Evolutionary conservation across 768 basidiomycete genomes (phyloP).

Genomic region (Leccinum imitatum): DNA sequence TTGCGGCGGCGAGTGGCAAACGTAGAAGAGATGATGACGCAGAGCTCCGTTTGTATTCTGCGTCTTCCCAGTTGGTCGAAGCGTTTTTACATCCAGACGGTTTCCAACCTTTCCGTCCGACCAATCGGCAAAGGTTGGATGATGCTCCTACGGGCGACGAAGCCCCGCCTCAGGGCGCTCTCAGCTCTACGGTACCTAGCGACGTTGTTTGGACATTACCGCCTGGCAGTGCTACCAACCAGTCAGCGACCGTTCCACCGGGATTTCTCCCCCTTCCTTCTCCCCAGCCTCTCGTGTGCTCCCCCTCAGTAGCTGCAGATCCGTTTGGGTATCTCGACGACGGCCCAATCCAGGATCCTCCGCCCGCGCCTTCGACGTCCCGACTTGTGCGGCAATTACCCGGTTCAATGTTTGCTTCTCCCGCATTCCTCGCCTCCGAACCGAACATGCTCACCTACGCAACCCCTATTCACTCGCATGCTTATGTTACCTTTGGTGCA

Average conservation of each 20-base stretch:
- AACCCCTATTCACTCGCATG: constrained; percentile 64
- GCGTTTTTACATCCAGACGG: constrained; percentile 41
- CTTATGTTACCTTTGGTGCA: constrained; percentile 84
- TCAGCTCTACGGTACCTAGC: not conserved
- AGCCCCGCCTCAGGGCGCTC: not conserved
- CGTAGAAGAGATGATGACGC: constrained; percentile 58
- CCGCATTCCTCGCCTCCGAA: constrained; percentile 34
- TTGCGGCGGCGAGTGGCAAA: constrained; percentile 37
- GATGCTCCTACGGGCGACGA: not conserved
- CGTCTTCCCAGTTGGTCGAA: constrained; percentile 54
- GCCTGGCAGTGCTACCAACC: not conserved
- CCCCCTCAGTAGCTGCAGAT: constrained; percentile 36
- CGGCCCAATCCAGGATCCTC: constrained; percentile 30
- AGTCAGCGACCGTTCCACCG: constrained; percentile 19
- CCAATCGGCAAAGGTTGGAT: constrained; percentile 21
- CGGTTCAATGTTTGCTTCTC: constrained; percentile 35
- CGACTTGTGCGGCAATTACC: constrained; percentile 24
- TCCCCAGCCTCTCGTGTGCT: not conserved
- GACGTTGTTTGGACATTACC: not conserved
- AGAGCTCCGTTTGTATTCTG: constrained; percentile 49
- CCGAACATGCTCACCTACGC: constrained; percentile 47
- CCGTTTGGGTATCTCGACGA: constrained; percentile 63
- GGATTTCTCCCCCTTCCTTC: constrained; percentile 1
- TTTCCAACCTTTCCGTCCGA: constrained; percentile 19
- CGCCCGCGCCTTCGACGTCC: constrained; percentile 23